Evolutionary conservation across 1,284 basidiomycete genomes (phyloP).

Genomic region (Cryptococcus depauperatus): DNA sequence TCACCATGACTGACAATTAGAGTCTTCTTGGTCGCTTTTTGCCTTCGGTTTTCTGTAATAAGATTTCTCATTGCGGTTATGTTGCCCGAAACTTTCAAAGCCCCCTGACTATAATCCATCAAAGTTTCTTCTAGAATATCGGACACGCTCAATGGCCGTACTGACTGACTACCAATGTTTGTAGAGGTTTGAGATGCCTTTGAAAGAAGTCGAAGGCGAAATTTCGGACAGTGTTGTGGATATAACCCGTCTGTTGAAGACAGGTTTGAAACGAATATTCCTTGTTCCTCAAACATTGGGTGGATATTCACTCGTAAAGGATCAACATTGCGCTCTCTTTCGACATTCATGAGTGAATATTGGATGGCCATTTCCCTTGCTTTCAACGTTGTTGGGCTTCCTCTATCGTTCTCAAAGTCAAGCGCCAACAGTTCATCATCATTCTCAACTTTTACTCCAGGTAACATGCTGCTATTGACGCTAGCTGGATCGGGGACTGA

Average conservation of each 20-base stretch:
- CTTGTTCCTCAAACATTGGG: no score
- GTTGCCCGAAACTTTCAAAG: slow-evolving; percentile 5
- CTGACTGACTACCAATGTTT: slow-evolving; percentile 2
- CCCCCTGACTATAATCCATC: slow-evolving; percentile 5
- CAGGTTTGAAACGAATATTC: no score
- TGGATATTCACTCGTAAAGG: no score
- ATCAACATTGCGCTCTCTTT: no score
- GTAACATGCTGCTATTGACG: not conserved
- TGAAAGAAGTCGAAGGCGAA: slow-evolving; percentile 27
- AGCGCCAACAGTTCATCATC: slow-evolving; percentile 34
- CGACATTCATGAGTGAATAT: no score
- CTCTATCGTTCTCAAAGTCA: slow-evolving; percentile 38
- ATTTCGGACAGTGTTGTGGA: slow-evolving; percentile 22
- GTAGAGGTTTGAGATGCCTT: slow-evolving; percentile 6
- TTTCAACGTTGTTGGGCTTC: slow-evolving; percentile 11
- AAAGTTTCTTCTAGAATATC: slow-evolving; percentile 17
- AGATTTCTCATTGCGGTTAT: not conserved
- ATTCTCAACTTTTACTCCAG: slow-evolving; percentile 1
- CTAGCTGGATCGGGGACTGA: not conserved
- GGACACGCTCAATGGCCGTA: slow-evolving; percentile 27
- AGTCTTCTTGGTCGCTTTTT: slow-evolving; percentile 15
- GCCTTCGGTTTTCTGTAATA: slow-evolving; percentile 2
- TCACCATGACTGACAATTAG: slow-evolving; percentile 19
- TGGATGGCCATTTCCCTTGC: no score
- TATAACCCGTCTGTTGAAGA: no score